These are phyloP conservation scores for Taphrina pruni DNA, from an alignment of 1,139 yeast species.

Conservation along the genomic window DNA sequence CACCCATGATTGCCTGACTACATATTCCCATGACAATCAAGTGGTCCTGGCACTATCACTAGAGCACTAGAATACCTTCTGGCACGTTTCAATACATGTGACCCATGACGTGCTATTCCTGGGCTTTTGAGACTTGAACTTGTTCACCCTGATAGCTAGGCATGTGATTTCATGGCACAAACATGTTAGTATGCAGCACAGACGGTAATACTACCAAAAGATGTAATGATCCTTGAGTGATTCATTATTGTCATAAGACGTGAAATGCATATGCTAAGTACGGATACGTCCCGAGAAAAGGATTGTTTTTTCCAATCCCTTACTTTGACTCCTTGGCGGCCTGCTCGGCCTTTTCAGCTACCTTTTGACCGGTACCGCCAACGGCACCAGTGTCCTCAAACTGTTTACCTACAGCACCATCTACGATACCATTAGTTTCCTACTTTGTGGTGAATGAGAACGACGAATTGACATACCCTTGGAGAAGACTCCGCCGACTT, in stretches of 20 bases:
- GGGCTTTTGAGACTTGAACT: too few relatives aligned
- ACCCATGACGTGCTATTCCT: too few relatives aligned
- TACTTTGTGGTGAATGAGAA: too few relatives aligned
- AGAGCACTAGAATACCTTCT: too few relatives aligned
- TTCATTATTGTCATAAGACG: slow-evolving; percentile 18
- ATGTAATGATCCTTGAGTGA: not conserved
- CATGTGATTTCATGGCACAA: too few relatives aligned
- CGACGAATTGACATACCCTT: slow-evolving; percentile 12
- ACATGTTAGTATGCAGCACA: too few relatives aligned
- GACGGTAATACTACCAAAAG: too few relatives aligned
- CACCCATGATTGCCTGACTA: too few relatives aligned
- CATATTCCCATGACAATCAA: too few relatives aligned
- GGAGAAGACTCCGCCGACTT: slow-evolving; percentile 38
- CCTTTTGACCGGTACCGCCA: slow-evolving; percentile 40
- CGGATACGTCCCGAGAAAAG: not conserved
- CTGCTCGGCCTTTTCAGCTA: slow-evolving; percentile 39
- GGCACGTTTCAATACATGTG: too few relatives aligned
- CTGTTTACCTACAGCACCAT: slow-evolving; percentile 39
- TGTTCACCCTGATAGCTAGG: too few relatives aligned
- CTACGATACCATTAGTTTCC: not conserved
- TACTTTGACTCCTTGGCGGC: slow-evolving; percentile 32
- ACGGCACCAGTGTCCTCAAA: slow-evolving; percentile 38
- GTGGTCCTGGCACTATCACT: too few relatives aligned
- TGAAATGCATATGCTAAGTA: slow-evolving; percentile 17
- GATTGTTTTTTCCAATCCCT: not conserved